Percentiles rank a stretch among this genome's conserved stretches.
phyloP scores from a whole-genome alignment of 2,329 filamentous ascomycete species.

The Penicillium sp. region DNA sequence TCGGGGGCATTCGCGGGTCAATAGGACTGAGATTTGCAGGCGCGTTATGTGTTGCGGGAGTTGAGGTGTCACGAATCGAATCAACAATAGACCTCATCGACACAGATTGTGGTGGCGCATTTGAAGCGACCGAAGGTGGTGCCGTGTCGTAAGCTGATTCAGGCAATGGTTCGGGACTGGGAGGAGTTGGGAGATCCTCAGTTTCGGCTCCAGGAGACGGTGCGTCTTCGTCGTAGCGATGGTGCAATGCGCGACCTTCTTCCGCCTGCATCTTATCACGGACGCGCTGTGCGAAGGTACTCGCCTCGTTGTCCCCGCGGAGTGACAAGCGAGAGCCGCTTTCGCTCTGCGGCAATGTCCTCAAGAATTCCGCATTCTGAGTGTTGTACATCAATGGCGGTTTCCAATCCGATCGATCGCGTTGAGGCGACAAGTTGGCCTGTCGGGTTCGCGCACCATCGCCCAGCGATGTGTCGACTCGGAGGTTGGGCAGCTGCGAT shows the following conservation, averaged over 20 bases:
- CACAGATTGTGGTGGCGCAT: slow-evolving; percentile 20
- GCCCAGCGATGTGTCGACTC: slow-evolving; percentile 34
- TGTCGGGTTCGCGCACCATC: slow-evolving; percentile 19
- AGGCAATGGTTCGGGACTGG: slow-evolving; percentile 17
- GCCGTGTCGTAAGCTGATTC: slow-evolving; percentile 28
- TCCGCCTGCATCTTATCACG: slow-evolving; percentile 53
- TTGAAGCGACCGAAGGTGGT: slow-evolving; percentile 26
- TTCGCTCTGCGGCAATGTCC: slow-evolving; percentile 28
- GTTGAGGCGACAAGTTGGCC: slow-evolving; percentile 6
- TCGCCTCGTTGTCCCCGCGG: slow-evolving; percentile 38
- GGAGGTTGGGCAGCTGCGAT: slow-evolving; percentile 27
- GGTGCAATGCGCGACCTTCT: slow-evolving; percentile 50
- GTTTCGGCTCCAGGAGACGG: slow-evolving; percentile 29
- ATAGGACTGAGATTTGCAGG: slow-evolving; percentile 22
- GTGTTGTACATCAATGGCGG: slow-evolving; percentile 34
- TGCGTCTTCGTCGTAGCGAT: slow-evolving; percentile 36
- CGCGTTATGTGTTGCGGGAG: slow-evolving; percentile 17
- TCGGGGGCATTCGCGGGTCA: slow-evolving; percentile 26
- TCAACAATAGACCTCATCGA: slow-evolving; percentile 23
- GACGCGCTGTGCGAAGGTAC: slow-evolving; percentile 46
- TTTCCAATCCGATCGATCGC: slow-evolving; percentile 22
- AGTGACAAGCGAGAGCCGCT: slow-evolving; percentile 40
- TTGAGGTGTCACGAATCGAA: slow-evolving; percentile 29
- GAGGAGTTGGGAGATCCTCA: slow-evolving; percentile 11
- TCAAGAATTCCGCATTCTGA: slow-evolving; percentile 40